Evolutionary conservation across 2,329 filamentous ascomycete genomes (phyloP).

Genomic region (Claviceps purpurea): DNA sequence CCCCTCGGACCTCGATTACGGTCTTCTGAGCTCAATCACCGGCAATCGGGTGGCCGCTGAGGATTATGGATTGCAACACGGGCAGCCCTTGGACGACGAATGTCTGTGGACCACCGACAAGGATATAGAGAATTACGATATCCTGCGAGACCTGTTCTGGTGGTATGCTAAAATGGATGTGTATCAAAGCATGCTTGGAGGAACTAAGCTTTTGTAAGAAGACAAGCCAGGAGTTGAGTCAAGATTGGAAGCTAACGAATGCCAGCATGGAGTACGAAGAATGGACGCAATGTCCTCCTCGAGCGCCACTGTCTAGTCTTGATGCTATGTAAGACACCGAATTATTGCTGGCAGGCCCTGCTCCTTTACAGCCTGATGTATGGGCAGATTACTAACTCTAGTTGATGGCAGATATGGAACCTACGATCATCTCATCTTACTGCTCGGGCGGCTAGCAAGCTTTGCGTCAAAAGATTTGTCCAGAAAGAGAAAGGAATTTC

Average conservation of each 20-base stretch:
- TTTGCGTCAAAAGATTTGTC: slow-evolving; percentile 67
- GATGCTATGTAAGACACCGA: slow-evolving; percentile 50
- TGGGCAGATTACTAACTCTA: not conserved
- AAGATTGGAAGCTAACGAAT: slow-evolving; percentile 10
- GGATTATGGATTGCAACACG: slow-evolving; percentile 22
- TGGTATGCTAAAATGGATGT: slow-evolving; percentile 93
- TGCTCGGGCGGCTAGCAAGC: slow-evolving; percentile 66
- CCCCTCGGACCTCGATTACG: slow-evolving; percentile 27
- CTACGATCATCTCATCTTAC: slow-evolving; percentile 72
- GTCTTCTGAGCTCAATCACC: slow-evolving; percentile 27
- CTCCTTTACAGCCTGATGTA: no score
- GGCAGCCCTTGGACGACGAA: slow-evolving; percentile 14
- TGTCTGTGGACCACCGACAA: slow-evolving; percentile 26
- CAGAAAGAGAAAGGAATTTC: slow-evolving; percentile 56
- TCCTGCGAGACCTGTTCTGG: slow-evolving; percentile 80
- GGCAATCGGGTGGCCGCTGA: slow-evolving; percentile 25
- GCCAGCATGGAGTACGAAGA: slow-evolving; percentile 61
- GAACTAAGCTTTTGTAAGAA: slow-evolving; percentile 63
- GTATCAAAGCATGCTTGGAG: slow-evolving; percentile 81
- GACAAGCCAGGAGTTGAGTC: not conserved
- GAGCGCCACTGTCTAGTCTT: slow-evolving; percentile 62
- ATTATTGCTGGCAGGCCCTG: not conserved
- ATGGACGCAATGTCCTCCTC: slow-evolving; percentile 80
- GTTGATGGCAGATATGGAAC: slow-evolving; percentile 57
- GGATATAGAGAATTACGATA: slow-evolving; percentile 70